Percentiles rank a stretch among this genome's conserved stretches.
Conservation (phyloP, 495 filamentous ascomycete genomes). For the Talaromyces proteolyticus region DNA sequence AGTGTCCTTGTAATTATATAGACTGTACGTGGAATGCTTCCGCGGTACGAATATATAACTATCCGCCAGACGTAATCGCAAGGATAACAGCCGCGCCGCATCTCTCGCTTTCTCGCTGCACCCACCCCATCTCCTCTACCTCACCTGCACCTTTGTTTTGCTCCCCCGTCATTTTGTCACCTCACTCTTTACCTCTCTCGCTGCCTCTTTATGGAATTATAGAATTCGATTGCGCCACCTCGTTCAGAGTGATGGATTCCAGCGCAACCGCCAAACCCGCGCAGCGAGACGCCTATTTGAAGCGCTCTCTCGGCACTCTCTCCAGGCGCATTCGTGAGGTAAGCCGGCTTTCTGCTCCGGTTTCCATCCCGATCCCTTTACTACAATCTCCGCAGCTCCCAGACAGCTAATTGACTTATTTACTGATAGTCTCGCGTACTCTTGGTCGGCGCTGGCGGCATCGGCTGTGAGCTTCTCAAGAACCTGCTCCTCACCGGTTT, state of each 20-base stretch:
- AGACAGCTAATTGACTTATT: not conserved
- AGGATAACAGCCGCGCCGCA: too few species aligned
- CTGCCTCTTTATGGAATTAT: conserved; percentile 5
- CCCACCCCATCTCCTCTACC: conserved; percentile 9
- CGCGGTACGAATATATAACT: too few species aligned
- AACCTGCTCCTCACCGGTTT: conserved; percentile 93
- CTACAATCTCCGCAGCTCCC: not conserved
- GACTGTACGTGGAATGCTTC: too few species aligned
- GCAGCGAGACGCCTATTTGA: conserved; percentile 49
- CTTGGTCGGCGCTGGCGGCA: conserved; percentile 94
- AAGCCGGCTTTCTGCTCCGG: conserved; percentile 8
- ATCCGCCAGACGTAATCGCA: too few species aligned
- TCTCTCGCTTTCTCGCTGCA: conserved; percentile 13
- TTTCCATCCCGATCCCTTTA: not conserved
- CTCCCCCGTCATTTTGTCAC: not conserved
- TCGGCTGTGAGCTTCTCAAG: conserved; percentile 96
- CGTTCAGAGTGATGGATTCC: conserved; percentile 4
- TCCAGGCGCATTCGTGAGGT: conserved; percentile 63
- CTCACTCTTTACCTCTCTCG: conserved; percentile 8
- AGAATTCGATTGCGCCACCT: not conserved
- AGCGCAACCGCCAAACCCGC: not conserved
- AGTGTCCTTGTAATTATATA: too few species aligned
- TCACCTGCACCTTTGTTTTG: not conserved
- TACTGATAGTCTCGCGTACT: conserved; percentile 69
- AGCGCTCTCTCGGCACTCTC: conserved; percentile 59